phyloP scores from a whole-genome alignment of 371 early-diverging fungal species.

The Apophysomyces sp. region DNA sequence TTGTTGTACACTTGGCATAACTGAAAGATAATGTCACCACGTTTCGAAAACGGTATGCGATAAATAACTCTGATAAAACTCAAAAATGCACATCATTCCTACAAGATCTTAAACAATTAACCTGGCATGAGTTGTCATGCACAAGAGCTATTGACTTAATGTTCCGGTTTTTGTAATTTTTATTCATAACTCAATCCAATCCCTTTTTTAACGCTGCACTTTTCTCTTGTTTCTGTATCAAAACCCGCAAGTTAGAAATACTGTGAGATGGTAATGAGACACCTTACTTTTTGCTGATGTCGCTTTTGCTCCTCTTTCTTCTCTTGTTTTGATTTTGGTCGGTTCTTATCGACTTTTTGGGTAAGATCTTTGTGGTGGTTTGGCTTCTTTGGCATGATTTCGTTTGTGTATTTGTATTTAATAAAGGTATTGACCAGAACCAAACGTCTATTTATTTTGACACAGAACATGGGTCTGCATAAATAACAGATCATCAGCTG shows the following conservation, averaged over 20 bases:
- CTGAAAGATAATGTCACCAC: no score
- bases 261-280: background rate
- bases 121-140: background rate
- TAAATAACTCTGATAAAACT: no score
- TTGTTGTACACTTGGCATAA: no score
- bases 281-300: background rate
- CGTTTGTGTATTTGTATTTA: background rate
- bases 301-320: background rate
- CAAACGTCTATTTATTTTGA: background rate
- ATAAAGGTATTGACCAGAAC: background rate
- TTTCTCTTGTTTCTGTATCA: background rate
- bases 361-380: background rate
- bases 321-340: background rate
- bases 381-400: constrained; percentile 1
- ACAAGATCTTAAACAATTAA: no score
- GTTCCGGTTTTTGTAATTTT: background rate
- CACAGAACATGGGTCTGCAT: background rate
- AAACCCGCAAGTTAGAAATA: background rate
- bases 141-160: background rate
- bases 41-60: no score
- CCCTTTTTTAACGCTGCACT: background rate
- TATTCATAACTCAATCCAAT: background rate
- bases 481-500: background rate
- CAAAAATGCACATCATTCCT: no score
- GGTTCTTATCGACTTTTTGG: background rate